Evolutionary conservation across 495 filamentous ascomycete species (phyloP), one percentile per base, ranked within the genome.

Genomic region (Penicillium cosmopolitanum): DNA sequence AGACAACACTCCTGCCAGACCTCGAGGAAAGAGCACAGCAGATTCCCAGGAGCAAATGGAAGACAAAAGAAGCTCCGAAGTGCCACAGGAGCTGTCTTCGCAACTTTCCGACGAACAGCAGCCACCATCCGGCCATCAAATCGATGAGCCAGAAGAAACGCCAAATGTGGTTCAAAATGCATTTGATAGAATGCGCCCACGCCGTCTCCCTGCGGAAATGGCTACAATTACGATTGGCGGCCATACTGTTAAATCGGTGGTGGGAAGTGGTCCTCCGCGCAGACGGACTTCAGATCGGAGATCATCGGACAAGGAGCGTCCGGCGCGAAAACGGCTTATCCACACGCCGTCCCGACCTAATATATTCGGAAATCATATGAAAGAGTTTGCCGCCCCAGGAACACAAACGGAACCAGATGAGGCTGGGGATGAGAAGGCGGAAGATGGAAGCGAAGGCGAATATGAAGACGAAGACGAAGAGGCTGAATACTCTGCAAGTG

Each of bases 201-300:
- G 85, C 63, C 84, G 90, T 34, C 70, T 79, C 11, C 82, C 83
- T 6, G 78, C 82, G n/a, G 89, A 92, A 67, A 77, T 87, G 51
- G 93, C 94, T 33, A 97, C 91, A 3, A 95, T 98, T 33, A 97
- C 92, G 0, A 89, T 98, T 54, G 94, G 92, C 4, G 83, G 89
- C 53, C 85, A 84, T 40, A 92, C 91, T 1, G 86, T 92, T 19
- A 92, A 78, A 6, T 81, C 83, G 0, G 75, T 83, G 46, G 71
- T 89, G 57, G 86, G 85, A 12, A 82, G 75, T 62, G 73, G 77
- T 53, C 36, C 70, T 1, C 71, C 74, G 31, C 78, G 74, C 56
- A 80, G 79, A 52, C 67, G 77, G 21, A 58, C 71, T 18, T 66
- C 64, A 5, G 67, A 56, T 35, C 43, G 51, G 56, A 55, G 67